Base-by-base conservation (phyloP, 768 basidiomycete genomes). In the Kwoniella sp. region DNA sequence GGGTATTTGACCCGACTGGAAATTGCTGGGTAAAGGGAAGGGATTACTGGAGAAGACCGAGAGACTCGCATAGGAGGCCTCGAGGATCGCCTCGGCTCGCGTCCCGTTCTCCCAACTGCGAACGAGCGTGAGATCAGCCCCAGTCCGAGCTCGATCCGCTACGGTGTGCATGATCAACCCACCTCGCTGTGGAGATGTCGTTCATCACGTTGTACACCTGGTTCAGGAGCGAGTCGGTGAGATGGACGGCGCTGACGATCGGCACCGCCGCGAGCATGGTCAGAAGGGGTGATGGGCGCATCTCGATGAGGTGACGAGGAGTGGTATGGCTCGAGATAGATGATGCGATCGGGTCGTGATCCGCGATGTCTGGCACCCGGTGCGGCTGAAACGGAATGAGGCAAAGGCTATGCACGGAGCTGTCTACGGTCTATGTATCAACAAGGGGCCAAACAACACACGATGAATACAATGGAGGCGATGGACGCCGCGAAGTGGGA, bases 241-340 rank as follows among this genome's bases (percentile, higher is more conserved):
- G 54, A 36, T 68, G 60, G 22, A 51, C 53, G 5, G 66, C 66
- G 5, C 34, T n/a, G 17, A 53, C 50, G 11, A 87, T 82, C 52
- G 65, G 79, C 25, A 61, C 79, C 17, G 73, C 87, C 48, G 84
- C 87, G 50, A 83, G 64, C 19, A 58, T 59, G n/a, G 52, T 82
- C 1, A 67, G 70, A 3, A 70, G 67, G 14, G 71, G 69, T 3
- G 68, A 75, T 11, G 75, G 76, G 22, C 65, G 53, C 9, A 78
- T 78, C 19, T 81, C 23, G 11, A 8, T 19, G 37, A 38, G 5
- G 5, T 22, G 5, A 22, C 15, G 6, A 36, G 15, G 19, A 31
- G 39, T 41, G 28, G 23, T 39, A 26, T 19, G 3, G 33, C 14
- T 36, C 20, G 46, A n/a, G 33, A 22, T 47, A 36, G 20, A 9